Conservation (phyloP, 2,329 filamentous ascomycete species). For the Fusarium sp. region DNA sequence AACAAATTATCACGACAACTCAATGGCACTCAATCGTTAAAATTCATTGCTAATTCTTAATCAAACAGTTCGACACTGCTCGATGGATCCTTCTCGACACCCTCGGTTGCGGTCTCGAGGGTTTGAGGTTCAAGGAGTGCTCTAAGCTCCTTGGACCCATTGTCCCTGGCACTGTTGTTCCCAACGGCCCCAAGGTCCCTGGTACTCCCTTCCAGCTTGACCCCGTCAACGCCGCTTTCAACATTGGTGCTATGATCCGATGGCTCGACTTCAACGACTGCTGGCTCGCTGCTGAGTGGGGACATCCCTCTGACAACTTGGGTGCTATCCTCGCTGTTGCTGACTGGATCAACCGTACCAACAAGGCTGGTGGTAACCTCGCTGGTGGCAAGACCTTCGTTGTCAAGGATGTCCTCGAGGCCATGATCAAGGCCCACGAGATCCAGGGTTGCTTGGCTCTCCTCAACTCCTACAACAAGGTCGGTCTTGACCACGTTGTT, state of each 20-base stretch:
- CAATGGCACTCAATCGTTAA: background rate
- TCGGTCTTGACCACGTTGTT: conserved; percentile 96
- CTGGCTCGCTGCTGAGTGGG: conserved; percentile 99
- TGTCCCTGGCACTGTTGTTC: conserved; percentile 89
- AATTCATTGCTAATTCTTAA: conserved; percentile 10
- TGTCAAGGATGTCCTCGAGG: conserved; percentile 90
- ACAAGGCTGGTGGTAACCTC: conserved; percentile 78
- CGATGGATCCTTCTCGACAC: conserved; percentile 97
- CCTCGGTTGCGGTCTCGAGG: conserved; percentile 94
- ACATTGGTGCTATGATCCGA: conserved; percentile 98
- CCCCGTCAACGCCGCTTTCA: conserved; percentile 95
- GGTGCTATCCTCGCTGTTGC: conserved; percentile 96
- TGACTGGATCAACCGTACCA: conserved; percentile 96
- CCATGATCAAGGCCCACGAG: conserved; percentile 99
- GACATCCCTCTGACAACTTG: conserved; percentile 97
- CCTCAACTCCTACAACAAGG: conserved; percentile 99
- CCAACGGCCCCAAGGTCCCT: conserved; percentile 89
- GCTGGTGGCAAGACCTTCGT: conserved; percentile 90
- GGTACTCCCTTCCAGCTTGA: conserved; percentile 95
- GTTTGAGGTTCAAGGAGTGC: conserved; percentile 94
- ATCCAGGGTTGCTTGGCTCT: conserved; percentile 97
- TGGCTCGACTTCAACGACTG: conserved; percentile 99
- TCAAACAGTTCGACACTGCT: conserved; percentile 84
- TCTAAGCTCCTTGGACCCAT: conserved; percentile 92
- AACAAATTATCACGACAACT: conserved; percentile 7